Evolutionary conservation across 2,329 filamentous ascomycete species (phyloP).

Genomic region (Scleromitrula shiraiana): DNA sequence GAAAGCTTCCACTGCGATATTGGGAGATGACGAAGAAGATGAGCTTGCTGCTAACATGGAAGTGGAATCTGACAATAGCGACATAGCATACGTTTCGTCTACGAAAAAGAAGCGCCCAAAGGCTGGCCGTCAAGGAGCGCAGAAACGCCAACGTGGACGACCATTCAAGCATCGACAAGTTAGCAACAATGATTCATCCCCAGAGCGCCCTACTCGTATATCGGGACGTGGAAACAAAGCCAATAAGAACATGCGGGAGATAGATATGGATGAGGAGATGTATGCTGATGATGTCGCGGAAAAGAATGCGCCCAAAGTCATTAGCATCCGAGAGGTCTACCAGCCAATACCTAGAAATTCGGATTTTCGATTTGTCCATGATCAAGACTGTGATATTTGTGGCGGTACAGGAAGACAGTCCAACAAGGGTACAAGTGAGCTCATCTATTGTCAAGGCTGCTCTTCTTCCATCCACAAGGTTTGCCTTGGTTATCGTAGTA

Average conservation of each 20-base stretch:
- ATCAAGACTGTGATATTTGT: conserved; percentile 65
- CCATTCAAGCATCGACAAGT: conserved; percentile 1
- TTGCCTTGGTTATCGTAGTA: conserved; percentile 68
- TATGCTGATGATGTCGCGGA: conserved; percentile 41
- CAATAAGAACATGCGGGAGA: conserved; percentile 37
- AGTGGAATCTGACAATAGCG: conserved; percentile 37
- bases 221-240: conserved; percentile 29
- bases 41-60: conserved; percentile 18
- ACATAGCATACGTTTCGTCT: conserved; percentile 43
- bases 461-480: conserved; percentile 72
- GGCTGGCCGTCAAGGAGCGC: conserved; percentile 1
- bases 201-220: conserved; percentile 25
- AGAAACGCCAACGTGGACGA: conserved; percentile 11
- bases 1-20: conserved; percentile 1
- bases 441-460: conserved; percentile 90
- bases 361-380: conserved; percentile 64
- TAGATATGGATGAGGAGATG: conserved; percentile 42
- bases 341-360: conserved; percentile 51
- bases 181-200: conserved; percentile 12
- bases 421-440: conserved; percentile 48
- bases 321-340: conserved; percentile 69
- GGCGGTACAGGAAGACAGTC: conserved; percentile 41
- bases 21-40: conserved; percentile 20
- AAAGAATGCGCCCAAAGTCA: conserved; percentile 42
- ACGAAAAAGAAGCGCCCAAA: conserved; percentile 11